Evolutionary conservation across 2,329 filamentous ascomycete species (phyloP), one percentile per base, ranked within the genome.

Genomic region (Ceratocystiopsis sp.): DNA sequence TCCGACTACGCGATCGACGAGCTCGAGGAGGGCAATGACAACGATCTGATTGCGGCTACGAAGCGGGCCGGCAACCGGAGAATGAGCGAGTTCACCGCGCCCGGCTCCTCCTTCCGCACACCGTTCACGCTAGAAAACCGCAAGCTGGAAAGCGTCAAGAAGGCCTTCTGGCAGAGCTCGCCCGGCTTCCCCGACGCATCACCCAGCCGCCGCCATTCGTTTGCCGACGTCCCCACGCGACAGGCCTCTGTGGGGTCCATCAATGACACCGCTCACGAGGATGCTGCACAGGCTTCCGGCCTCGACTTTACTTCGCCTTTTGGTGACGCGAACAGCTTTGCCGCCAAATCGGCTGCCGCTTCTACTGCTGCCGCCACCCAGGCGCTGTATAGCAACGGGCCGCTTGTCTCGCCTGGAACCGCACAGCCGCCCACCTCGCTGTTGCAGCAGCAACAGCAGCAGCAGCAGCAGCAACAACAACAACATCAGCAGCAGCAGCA

Each of bases 161-260:
- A 75, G 53, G 75, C 70, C 4, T 72, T 75, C 48, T 86, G 80
- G 80, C 78, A 82, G 50, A 80, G 72, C 51, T 76, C 77, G 7
- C 67, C 78, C n/a, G 76, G 73, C 2, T 81, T 83, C 55, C 69
- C 72, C 4, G 78, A 83, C 47, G 65, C 75, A 29, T 74, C 78
- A 13, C 80, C 86, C 53, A 85, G 81, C 52, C 73, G 84, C 46
- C 75, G 84, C 25, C 84, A 89, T 58, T 89, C 84, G 2, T 84
- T 91, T 55, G 84, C 76, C 42, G 78, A 78, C 52, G 68, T 79
- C 53, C 75, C 50, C 10, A 76, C 73, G 21, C 68, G 76, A 14
- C 75, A 80, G 50, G 71, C 67, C 2, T 79, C 75, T 3, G 72
- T 79, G 49, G 71, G 72, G 51, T 78, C 75, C 25, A 61, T 75